These are phyloP conservation scores for Sporothrix dimorphospora DNA, from an alignment of 2,329 filamentous ascomycete species.

Conservation along the genomic window DNA sequence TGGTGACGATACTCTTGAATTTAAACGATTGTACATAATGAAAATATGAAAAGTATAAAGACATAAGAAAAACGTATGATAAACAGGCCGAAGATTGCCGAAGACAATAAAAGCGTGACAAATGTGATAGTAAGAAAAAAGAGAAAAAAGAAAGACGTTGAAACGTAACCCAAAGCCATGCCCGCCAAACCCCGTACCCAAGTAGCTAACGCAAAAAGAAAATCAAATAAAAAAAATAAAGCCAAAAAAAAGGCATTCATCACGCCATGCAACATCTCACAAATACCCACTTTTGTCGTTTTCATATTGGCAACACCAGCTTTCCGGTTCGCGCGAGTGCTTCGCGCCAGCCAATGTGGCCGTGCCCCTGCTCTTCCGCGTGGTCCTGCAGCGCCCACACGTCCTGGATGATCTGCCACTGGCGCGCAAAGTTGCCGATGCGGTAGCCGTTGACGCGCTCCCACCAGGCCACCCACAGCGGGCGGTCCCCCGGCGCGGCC, in stretches of 20 bases:
- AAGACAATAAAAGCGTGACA: too few relatives aligned
- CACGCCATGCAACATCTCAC: not conserved
- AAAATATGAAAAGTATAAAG: not conserved
- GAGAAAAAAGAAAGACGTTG: too few relatives aligned
- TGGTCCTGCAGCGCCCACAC: slow-evolving; percentile 50
- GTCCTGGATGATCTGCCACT: slow-evolving; percentile 63
- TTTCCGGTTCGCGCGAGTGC: not conserved
- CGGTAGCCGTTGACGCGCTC: slow-evolving; percentile 19
- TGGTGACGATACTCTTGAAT: not conserved
- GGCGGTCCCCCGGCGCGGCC: not conserved
- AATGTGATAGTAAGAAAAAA: too few relatives aligned
- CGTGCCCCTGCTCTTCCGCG: not conserved
- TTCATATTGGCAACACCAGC: slow-evolving; percentile 6
- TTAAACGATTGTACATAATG: not conserved
- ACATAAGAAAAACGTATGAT: not conserved
- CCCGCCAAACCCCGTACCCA: too few relatives aligned
- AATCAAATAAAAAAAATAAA: not conserved
- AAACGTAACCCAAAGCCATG: too few relatives aligned
- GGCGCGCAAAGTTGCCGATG: slow-evolving; percentile 59
- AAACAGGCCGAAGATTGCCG: too few relatives aligned
- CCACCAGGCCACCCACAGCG: slow-evolving; percentile 24
- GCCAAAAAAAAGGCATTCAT: not conserved
- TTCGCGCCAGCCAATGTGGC: slow-evolving; percentile 21
- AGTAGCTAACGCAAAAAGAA: not conserved
- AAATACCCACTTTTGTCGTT: too few relatives aligned